Percentiles rank a stretch among this genome's conserved stretches.
Evolutionary conservation across 148 eudicot species (phyloP).

Genomic region (Drosera capensis): DNA sequence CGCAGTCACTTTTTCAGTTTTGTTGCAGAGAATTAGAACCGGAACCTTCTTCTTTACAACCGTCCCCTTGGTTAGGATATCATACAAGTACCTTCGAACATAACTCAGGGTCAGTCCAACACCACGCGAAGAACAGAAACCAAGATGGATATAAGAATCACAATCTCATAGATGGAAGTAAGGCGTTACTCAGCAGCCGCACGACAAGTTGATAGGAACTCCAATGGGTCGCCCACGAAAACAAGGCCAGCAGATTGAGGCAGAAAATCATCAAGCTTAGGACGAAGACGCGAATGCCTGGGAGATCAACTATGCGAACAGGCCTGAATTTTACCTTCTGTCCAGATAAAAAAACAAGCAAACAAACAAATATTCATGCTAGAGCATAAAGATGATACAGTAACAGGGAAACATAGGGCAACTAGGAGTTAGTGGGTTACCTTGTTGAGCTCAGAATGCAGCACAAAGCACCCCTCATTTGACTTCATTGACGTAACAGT

Average conservation of each 20-base stretch:
- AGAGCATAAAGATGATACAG: neutral
- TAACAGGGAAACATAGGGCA: neutral
- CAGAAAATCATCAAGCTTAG: constrained; percentile 80
- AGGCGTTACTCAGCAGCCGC: constrained; percentile 70
- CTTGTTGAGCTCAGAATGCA: constrained; percentile 56
- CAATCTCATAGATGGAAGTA: too few relatives aligned
- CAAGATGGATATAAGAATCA: neutral
- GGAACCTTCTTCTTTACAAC: constrained; percentile 69
- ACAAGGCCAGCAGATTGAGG: constrained; percentile 79
- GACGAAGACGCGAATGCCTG: constrained; percentile 85
- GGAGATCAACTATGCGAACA: constrained; percentile 79
- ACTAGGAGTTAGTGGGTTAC: constrained; percentile 14
- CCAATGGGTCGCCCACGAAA: constrained; percentile 84
- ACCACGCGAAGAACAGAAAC: too few relatives aligned
- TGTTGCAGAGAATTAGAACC: constrained; percentile 73
- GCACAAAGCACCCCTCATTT: constrained; percentile 73
- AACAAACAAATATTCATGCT: too few relatives aligned
- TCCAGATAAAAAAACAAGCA: too few relatives aligned
- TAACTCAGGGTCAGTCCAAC: neutral
- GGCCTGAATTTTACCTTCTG: constrained; percentile 72
- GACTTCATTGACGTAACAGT: constrained; percentile 91
- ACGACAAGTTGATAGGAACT: constrained; percentile 70
- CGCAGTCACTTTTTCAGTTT: constrained; percentile 87
- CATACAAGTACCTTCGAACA: constrained; percentile 61
- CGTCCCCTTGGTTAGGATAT: constrained; percentile 65